Base-by-base conservation (phyloP, 306 rosid genomes). In the Castanea sativa region DNA sequence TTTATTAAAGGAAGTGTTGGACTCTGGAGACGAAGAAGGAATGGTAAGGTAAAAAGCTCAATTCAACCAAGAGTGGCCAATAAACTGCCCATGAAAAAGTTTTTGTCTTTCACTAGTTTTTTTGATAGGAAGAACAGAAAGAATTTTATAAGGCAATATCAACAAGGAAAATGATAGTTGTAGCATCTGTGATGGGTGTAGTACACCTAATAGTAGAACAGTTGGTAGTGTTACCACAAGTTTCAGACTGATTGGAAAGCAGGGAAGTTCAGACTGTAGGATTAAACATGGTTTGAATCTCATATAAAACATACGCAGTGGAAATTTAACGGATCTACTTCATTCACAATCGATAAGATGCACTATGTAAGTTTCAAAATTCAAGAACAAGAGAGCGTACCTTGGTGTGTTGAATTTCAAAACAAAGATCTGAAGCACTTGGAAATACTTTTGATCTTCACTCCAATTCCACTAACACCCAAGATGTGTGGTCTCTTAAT, bases 251-350 rank as follows among this genome's bases (percentile, higher is more conserved):
- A 49, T 51, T 51, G 75, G 68, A 74, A 84, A 30, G 71, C 79
- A 75, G 71, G 64, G 52, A 61, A 77, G 80, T 69, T 77, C 77
- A 2, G 52, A n/a, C n/a, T n/a, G n/a, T n/a, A n/a, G n/a, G n/a
- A n/a, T n/a, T n/a, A n/a, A n/a, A n/a, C n/a, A n/a, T n/a, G n/a
- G n/a, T n/a, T n/a, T n/a, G n/a, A n/a, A n/a, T n/a, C n/a, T n/a
- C n/a, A n/a, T n/a, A n/a, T n/a, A n/a, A n/a, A n/a, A n/a, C n/a
- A n/a, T n/a, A n/a, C n/a, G n/a, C n/a, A n/a, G n/a, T n/a, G n/a
- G n/a, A n/a, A n/a, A n/a, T n/a, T n/a, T n/a, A n/a, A n/a, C n/a
- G n/a, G n/a, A n/a, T n/a, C n/a, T n/a, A n/a, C n/a, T n/a, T n/a
- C n/a, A n/a, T n/a, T n/a, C n/a, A n/a, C n/a, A n/a, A n/a, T n/a